phyloP scores from a whole-genome alignment of 2,329 filamentous ascomycete genomes.

The Fusarium oligoseptatum region DNA sequence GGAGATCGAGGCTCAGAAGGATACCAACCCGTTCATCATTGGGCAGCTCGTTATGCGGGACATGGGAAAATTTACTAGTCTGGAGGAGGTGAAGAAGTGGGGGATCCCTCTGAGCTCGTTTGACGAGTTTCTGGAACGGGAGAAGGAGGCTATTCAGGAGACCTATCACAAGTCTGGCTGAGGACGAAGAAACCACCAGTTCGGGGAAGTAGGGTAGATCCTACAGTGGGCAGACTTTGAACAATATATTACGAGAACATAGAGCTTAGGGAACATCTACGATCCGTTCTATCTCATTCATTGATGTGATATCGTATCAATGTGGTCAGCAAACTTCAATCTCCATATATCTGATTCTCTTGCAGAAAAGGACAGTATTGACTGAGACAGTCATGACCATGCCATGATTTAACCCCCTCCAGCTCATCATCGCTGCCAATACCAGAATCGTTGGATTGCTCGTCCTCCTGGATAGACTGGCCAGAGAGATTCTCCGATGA shows the following conservation, averaged over 20 bases:
- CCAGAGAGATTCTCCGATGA: not conserved
- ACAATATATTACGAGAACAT: not conserved
- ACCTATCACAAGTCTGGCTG: conserved; percentile 44
- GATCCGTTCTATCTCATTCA: not conserved
- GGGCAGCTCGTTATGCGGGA: conserved; percentile 54
- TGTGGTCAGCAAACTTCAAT: not conserved
- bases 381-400: not conserved
- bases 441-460: not conserved
- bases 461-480: not conserved
- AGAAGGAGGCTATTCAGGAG: conserved; percentile 50
- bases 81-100: conserved; percentile 52
- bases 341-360: not conserved
- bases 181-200: not conserved
- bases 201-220: not conserved
- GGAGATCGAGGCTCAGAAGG: conserved; percentile 54
- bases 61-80: conserved; percentile 53
- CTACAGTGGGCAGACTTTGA: not conserved
- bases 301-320: not conserved
- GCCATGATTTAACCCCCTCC: not conserved
- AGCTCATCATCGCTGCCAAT: not conserved
- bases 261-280: not conserved
- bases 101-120: conserved; percentile 59
- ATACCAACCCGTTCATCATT: conserved; percentile 53
- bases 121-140: conserved; percentile 56
- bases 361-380: conserved; percentile 4